These are phyloP conservation scores for Microcyclospora tardicrescens DNA, from an alignment of 2,329 filamentous ascomycete species.

Conservation along the genomic window DNA sequence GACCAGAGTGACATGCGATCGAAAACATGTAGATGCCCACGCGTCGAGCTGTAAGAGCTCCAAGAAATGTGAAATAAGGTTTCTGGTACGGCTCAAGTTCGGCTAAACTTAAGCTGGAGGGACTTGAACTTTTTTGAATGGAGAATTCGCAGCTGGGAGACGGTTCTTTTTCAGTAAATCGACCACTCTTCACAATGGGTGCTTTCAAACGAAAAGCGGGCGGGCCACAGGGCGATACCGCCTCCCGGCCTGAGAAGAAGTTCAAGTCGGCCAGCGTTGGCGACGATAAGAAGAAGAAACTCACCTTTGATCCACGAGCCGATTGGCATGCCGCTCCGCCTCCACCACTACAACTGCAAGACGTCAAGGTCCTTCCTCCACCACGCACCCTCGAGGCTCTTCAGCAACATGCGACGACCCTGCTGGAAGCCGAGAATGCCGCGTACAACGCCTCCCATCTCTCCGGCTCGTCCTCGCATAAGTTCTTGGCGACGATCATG, in stretches of 20 bases:
- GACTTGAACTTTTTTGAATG: too few species aligned
- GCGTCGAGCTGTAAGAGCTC: too few species aligned
- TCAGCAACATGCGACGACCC: constrained; percentile 56
- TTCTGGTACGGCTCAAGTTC: too few species aligned
- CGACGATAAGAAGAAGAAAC: constrained; percentile 12
- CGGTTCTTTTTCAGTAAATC: too few species aligned
- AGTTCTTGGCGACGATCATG: constrained; percentile 96
- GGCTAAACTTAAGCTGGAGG: too few species aligned
- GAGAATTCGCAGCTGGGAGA: too few species aligned
- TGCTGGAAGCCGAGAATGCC: constrained; percentile 67
- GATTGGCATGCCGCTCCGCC: constrained; percentile 55
- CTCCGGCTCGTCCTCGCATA: constrained; percentile 74
- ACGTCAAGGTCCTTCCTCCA: constrained; percentile 35
- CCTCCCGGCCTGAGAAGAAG: constrained; percentile 17
- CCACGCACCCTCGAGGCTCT: constrained; percentile 43
- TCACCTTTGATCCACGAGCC: constrained; percentile 44
- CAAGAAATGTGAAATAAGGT: too few species aligned
- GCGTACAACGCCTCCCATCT: constrained; percentile 59
- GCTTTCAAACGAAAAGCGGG: constrained; percentile 21
- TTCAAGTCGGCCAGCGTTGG: constrained; percentile 13
- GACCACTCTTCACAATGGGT: too few species aligned
- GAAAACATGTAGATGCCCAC: too few species aligned
- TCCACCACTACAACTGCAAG: constrained; percentile 36
- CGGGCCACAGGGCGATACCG: constrained; percentile 9
- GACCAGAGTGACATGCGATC: too few species aligned